Evolutionary conservation across 2,329 filamentous ascomycete species (phyloP).

Genomic region (Stagonosporopsis tanaceti): DNA sequence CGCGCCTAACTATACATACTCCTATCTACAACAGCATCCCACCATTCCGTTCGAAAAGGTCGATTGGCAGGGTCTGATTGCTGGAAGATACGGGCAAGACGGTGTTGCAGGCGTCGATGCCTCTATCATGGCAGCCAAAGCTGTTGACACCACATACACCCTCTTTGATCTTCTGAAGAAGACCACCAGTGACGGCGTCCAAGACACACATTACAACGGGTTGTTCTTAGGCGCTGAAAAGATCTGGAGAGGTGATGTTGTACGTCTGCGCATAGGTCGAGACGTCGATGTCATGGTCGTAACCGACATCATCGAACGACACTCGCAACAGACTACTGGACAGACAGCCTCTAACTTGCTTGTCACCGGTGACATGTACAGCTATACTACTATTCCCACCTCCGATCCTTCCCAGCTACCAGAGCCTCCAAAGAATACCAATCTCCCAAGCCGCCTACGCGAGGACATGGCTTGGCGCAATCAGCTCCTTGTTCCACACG

Average conservation of each 20-base stretch:
- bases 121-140: constrained; percentile 65
- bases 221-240: constrained; percentile 67
- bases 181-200: constrained; percentile 44
- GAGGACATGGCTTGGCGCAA: constrained; percentile 62
- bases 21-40: constrained; percentile 51
- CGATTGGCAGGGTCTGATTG: constrained; percentile 58
- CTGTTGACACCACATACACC: constrained; percentile 64
- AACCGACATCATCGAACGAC: constrained; percentile 54
- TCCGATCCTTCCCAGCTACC: constrained; percentile 42
- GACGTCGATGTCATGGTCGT: constrained; percentile 60
- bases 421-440: constrained; percentile 50
- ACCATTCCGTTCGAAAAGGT: constrained; percentile 57
- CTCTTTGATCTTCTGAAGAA: constrained; percentile 59
- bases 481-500: constrained; percentile 49
- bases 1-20: constrained; percentile 60
- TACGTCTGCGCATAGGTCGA: constrained; percentile 59
- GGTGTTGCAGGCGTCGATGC: constrained; percentile 64
- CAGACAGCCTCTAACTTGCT: constrained; percentile 45
- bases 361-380: constrained; percentile 62
- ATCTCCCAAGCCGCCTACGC: constrained; percentile 60
- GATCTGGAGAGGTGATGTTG: constrained; percentile 65
- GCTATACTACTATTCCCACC: constrained; percentile 50
- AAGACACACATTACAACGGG: constrained; percentile 60
- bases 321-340: constrained; percentile 23
- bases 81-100: constrained; percentile 53